Percentiles rank a stretch among this genome's conserved stretches.
Evolutionary conservation across 2,329 filamentous ascomycete genomes (phyloP).

Genomic region (Lachnellula arida): DNA sequence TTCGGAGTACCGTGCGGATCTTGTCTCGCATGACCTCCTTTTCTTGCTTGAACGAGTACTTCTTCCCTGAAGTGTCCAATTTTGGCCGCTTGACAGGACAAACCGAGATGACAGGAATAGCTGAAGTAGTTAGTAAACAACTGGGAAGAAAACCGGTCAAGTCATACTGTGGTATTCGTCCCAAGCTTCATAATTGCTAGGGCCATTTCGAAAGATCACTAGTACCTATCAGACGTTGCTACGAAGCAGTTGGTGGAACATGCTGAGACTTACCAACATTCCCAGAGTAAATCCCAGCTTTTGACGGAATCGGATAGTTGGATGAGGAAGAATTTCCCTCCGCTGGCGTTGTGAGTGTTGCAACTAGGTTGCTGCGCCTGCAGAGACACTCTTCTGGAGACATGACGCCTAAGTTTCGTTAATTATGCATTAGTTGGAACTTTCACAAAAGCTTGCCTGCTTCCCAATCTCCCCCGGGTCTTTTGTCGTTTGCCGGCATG

Average conservation of each 20-base stretch:
- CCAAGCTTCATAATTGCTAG: conserved; percentile 58
- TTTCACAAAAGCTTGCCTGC: conserved; percentile 39
- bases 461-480: conserved; percentile 77
- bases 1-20: conserved; percentile 64
- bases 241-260: neutral
- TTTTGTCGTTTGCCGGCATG: conserved; percentile 63
- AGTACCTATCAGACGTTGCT: neutral
- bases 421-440: neutral
- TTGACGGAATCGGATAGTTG: conserved; percentile 69
- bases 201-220: conserved; percentile 66
- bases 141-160: neutral
- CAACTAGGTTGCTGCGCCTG: conserved; percentile 67
- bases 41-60: conserved; percentile 69
- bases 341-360: conserved; percentile 60
- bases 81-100: conserved; percentile 70
- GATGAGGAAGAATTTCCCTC: conserved; percentile 39
- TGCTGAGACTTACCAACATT: conserved; percentile 50
- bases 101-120: conserved; percentile 68
- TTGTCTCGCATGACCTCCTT: conserved; percentile 68
- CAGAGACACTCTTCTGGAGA: conserved; percentile 70
- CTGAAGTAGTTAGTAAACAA: conserved; percentile 22
- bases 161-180: conserved; percentile 41
- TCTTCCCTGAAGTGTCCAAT: conserved; percentile 59
- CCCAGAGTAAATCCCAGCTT: conserved; percentile 65
- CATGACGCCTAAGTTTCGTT: conserved; percentile 41